Base-by-base conservation (phyloP, 1,284 basidiomycete species). In the Boletellus deceptivus region DNA sequence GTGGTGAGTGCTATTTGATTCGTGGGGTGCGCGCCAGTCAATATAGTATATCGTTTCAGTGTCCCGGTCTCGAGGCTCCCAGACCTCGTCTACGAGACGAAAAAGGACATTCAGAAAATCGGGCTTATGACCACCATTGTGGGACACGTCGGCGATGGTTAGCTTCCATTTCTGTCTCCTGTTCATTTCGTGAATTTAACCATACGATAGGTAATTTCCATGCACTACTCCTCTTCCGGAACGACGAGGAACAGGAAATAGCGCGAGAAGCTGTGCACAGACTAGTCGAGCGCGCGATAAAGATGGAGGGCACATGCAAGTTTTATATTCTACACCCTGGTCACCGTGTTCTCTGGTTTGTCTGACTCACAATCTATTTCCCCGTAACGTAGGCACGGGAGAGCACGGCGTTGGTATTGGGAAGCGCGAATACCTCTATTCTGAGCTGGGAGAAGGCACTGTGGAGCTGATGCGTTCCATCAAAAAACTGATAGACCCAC, bases 401-500 rank as follows among this genome's bases (percentile, higher is more conserved):
- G 92, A 94, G 64, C 92, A 94, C 63, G 92, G 92, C 1, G 89
- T 95, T 8, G 92, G 92, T 0, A 72, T 93, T n/a, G 91, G 89
- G 13, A 93, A 93, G 74, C 82, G 79, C 55, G 78, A 82, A 54
- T 89, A 80, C 56, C 75, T 95, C 29, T 75, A 82, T 34, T 77
- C 83, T 50, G 93, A 95, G 65, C 77, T 96, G 0, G 92, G 93
- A 0, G 73, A 75, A 36, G 90, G 88, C 0, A 96, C 93, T 0
- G 87, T 94, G 13, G 78, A 82, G 51, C 69, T 95, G 22, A 95
- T 96, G 93, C 86, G 86, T 73, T 80, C 79, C 6, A 79, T 95
- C 58, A 95, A 94, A 71, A 73, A 72, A 50, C 75, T 82, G 0
- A 72, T 94, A 13, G 92, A 94, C 62, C 92, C 92, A 0, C 65